Percentiles rank a stretch among this genome's conserved stretches.
phyloP scores from a whole-genome alignment of 495 filamentous ascomycete species.

The Xylaria cubensis region DNA sequence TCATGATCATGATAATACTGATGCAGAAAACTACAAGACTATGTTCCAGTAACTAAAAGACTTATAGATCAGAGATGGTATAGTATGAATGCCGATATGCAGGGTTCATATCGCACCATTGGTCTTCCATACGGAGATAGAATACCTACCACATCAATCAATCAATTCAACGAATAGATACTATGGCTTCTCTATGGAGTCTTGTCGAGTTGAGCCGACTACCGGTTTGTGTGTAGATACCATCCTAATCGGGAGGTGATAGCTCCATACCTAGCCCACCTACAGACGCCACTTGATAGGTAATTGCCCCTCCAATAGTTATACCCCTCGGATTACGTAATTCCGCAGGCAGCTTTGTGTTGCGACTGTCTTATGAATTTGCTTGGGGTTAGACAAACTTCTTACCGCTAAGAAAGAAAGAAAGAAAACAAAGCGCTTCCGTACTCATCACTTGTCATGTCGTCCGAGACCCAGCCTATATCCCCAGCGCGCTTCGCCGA shows the following conservation, averaged over 20 bases:
- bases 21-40: too few relatives aligned
- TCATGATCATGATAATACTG: too few relatives aligned
- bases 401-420: conserved; percentile 16
- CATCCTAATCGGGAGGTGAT: not conserved
- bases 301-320: too few relatives aligned
- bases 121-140: not conserved
- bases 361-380: conserved; percentile 3
- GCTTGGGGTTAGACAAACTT: not conserved
- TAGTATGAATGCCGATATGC: conserved; percentile 35
- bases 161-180: conserved; percentile 5
- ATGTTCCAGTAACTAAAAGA: too few relatives aligned
- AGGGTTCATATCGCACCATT: conserved; percentile 40
- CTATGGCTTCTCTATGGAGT: not conserved
- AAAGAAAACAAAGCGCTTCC: not conserved
- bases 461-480: conserved; percentile 62
- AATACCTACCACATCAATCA: not conserved
- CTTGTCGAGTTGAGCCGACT: conserved; percentile 9
- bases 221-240: not conserved
- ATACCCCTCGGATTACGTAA: not conserved
- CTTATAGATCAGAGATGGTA: not conserved
- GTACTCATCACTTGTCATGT: conserved; percentile 39
- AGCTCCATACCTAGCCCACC: not conserved
- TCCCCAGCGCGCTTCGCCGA: conserved; percentile 67
- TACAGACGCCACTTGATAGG: too few relatives aligned
- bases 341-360: conserved; percentile 8